phyloP scores from a whole-genome alignment of 257 asterid species.

The Primulina huaijiensis region DNA sequence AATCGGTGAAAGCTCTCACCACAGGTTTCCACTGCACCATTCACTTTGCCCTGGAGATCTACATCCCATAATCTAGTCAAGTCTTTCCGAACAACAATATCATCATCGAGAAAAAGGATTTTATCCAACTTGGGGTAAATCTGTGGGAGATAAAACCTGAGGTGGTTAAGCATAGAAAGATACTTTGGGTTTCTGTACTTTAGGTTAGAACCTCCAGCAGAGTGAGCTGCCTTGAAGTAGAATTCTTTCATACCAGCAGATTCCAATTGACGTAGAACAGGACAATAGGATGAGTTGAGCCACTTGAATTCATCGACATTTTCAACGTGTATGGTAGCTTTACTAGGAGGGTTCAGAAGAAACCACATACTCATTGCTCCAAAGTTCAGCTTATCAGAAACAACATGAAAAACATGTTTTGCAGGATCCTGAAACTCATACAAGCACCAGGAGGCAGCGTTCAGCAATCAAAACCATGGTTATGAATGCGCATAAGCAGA shows the following conservation, averaged over 20 bases:
- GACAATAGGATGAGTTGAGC: slow-evolving; percentile 95
- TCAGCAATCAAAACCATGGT: slow-evolving; percentile 1
- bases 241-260: slow-evolving; percentile 97
- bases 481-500: too few species aligned
- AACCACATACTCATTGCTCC: slow-evolving; percentile 99
- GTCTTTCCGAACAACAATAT: slow-evolving; percentile 96
- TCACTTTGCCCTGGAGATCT: slow-evolving; percentile 83
- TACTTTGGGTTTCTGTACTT: slow-evolving; percentile 97
- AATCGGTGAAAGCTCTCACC: slow-evolving; percentile 96
- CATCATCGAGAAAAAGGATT: slow-evolving; percentile 95
- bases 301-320: slow-evolving; percentile 95
- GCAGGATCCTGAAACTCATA: slow-evolving; percentile 75
- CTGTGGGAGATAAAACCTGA: slow-evolving; percentile 91
- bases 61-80: slow-evolving; percentile 93
- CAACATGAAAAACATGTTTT: slow-evolving; percentile 95
- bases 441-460: background rate
- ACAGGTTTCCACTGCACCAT: slow-evolving; percentile 98
- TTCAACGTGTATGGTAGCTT: slow-evolving; percentile 93
- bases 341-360: slow-evolving; percentile 93
- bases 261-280: slow-evolving; percentile 81
- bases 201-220: slow-evolving; percentile 89
- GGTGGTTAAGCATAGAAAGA: slow-evolving; percentile 97
- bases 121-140: slow-evolving; percentile 92
- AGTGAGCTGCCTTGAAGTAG: slow-evolving; percentile 95
- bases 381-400: slow-evolving; percentile 92